Conservation (phyloP, 768 basidiomycete genomes). For the Suillus subaureus region DNA sequence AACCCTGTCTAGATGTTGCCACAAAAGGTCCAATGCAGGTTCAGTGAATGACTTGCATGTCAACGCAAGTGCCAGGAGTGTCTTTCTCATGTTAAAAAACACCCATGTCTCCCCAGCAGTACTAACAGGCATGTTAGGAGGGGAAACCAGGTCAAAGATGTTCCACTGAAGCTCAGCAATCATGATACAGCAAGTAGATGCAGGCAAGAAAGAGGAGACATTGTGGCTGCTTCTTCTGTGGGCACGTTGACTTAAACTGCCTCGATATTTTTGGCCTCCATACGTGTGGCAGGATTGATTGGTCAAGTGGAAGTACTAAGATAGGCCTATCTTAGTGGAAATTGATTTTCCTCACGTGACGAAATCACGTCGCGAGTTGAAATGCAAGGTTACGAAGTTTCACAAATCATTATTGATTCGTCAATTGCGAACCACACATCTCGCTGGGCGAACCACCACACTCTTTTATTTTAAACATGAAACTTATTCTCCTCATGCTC, state of each 20-base stretch:
- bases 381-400: not conserved
- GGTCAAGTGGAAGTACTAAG: too few species aligned
- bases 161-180: not conserved
- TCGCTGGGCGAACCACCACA: conserved; percentile 15
- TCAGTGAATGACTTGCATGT: conserved; percentile 1
- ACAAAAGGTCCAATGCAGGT: conserved; percentile 3
- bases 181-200: not conserved
- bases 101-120: not conserved
- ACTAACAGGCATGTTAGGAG: too few species aligned
- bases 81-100: too few species aligned
- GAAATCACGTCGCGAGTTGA: not conserved
- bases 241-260: not conserved
- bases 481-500: conserved; percentile 22
- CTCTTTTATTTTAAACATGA: conserved; percentile 16
- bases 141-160: not conserved
- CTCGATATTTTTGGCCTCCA: not conserved
- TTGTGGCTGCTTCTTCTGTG: not conserved
- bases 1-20: not conserved
- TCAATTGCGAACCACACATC: conserved; percentile 2
- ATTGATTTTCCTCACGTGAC: conserved; percentile 4
- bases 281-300: too few species aligned
- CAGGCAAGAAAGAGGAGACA: not conserved
- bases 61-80: conserved; percentile 1
- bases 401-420: not conserved
- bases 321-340: too few species aligned